Base-by-base conservation (phyloP, 768 basidiomycete species). In the Hortiboletus campestris region DNA sequence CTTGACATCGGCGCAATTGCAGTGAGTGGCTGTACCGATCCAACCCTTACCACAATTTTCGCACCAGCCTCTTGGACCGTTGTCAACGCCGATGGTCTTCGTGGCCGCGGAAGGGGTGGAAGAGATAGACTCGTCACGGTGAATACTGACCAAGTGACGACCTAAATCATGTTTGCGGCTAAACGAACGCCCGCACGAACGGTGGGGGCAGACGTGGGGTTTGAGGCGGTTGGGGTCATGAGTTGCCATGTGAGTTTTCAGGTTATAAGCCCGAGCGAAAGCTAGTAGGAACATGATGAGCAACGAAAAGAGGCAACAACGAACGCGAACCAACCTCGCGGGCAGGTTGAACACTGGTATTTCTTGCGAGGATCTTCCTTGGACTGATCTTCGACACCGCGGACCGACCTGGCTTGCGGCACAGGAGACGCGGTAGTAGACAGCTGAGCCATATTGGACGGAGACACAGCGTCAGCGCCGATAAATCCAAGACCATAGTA, bases 241-340 rank as follows among this genome's bases (percentile, higher is more conserved):
- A 4, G 94, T 98, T 25, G 89, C 88, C 82, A 91, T 86, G 71
- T 97, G 94, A 0, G 94, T 95, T 77, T 98, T 98, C 55, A 98
- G 74, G 65, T 98, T 98, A 73, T 91, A 97, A 3, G 93, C 93
- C 28, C 94, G 80, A 12, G 94, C 94, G 63, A 98, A 98, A 1
- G 89, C 95, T 89, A 55, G 50, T 31, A 58, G 38, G 31, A 31
- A 5, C 5, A 13, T 1, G 9, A 19, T 63, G 34, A 71, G 55
- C 4, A 43, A 38, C 39, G 29, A 28, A 20, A 32, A 5, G n/a
- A 2, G 11, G 19, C 5, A 31, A 28, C 12, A 25, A 38, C 17
- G 14, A 53, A 40, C 42, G 31, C 16, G 54, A 38, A 57, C 72
- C 1, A 57, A 91, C 90, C 83, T 75, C 90, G 78, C 19, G 86